Conservation (phyloP, 2,329 filamentous ascomycete species). For the Leptographium galeiforme region DNA sequence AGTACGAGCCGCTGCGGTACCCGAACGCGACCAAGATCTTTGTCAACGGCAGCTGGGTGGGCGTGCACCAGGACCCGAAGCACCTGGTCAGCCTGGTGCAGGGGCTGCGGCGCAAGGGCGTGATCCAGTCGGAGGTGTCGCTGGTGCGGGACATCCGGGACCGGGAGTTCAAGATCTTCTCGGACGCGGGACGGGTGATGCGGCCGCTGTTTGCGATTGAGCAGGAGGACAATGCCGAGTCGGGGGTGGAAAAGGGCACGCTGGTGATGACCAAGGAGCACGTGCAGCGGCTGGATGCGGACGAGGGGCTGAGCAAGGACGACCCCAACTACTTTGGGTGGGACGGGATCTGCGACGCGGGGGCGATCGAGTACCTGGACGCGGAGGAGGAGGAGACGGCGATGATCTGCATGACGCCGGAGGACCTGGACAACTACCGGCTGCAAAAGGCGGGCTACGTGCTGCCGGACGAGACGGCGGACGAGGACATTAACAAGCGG, state of each 20-base stretch:
- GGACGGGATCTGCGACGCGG: slow-evolving; percentile 70
- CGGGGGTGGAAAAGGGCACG: slow-evolving; percentile 44
- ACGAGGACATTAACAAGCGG: slow-evolving; percentile 69
- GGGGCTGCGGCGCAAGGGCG: slow-evolving; percentile 63
- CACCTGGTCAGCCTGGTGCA: slow-evolving; percentile 70
- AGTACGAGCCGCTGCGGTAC: slow-evolving; percentile 75
- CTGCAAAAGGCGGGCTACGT: slow-evolving; percentile 37
- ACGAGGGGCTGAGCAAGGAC: slow-evolving; percentile 50
- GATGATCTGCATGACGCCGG: slow-evolving; percentile 98
- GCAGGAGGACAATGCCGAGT: slow-evolving; percentile 65
- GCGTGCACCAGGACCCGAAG: slow-evolving; percentile 79
- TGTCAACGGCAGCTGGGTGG: slow-evolving; percentile 96
- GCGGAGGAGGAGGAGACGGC: slow-evolving; percentile 96
- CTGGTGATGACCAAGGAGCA: slow-evolving; percentile 75
- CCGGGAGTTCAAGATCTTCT: slow-evolving; percentile 96
- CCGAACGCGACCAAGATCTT: slow-evolving; percentile 96
- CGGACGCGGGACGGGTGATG: slow-evolving; percentile 89
- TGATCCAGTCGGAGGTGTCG: slow-evolving; percentile 84
- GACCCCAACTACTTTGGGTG: slow-evolving; percentile 62
- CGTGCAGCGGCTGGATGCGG: slow-evolving; percentile 54
- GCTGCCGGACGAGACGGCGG: slow-evolving; percentile 35
- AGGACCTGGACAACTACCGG: slow-evolving; percentile 73
- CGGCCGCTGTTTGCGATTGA: slow-evolving; percentile 89
- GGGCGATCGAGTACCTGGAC: slow-evolving; percentile 90
- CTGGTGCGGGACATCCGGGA: slow-evolving; percentile 93